Percentiles rank a stretch among this genome's conserved stretches.
These are phyloP conservation scores for Mesembryanthemum crystallinum DNA, from an alignment of 148 eudicot genomes.

Conservation along the genomic window DNA sequence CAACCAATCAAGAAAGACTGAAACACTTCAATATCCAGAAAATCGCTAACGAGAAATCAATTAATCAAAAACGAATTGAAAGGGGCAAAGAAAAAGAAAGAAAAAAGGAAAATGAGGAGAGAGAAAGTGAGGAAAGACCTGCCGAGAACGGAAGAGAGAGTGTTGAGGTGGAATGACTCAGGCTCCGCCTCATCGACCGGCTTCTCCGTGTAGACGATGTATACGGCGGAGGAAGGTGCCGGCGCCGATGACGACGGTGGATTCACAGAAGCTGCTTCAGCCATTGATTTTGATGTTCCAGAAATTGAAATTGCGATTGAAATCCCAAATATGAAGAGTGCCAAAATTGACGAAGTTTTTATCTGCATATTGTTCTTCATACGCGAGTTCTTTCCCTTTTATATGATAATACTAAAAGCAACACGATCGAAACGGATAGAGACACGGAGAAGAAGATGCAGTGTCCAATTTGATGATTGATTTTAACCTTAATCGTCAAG, in stretches of 20 bases:
- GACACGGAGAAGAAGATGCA: too few species aligned
- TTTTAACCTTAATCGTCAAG: too few species aligned
- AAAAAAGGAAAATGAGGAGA: slow-evolving; percentile 1
- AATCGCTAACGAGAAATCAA: background rate
- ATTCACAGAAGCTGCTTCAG: slow-evolving; percentile 21
- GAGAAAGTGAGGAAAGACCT: slow-evolving; percentile 25
- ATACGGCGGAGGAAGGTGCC: slow-evolving; percentile 34
- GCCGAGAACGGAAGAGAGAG: slow-evolving; percentile 54
- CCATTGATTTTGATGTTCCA: slow-evolving; percentile 24
- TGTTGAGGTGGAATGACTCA: slow-evolving; percentile 53
- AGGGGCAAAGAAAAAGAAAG: background rate
- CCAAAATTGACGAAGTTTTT: background rate
- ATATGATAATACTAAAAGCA: too few species aligned
- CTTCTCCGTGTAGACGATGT: slow-evolving; percentile 69
- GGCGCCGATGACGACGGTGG: slow-evolving; percentile 9
- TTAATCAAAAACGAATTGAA: background rate
- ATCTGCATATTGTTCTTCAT: background rate
- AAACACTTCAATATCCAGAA: background rate
- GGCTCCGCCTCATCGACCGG: slow-evolving; percentile 48
- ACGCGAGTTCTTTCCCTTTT: background rate
- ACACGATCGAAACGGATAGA: too few species aligned
- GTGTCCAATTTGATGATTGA: too few species aligned
- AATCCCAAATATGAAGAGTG: background rate
- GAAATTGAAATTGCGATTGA: slow-evolving; percentile 11
- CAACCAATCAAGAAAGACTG: too few species aligned